Conservation (phyloP, 805 yeast species). For the Candida tallmaniae region DNA sequence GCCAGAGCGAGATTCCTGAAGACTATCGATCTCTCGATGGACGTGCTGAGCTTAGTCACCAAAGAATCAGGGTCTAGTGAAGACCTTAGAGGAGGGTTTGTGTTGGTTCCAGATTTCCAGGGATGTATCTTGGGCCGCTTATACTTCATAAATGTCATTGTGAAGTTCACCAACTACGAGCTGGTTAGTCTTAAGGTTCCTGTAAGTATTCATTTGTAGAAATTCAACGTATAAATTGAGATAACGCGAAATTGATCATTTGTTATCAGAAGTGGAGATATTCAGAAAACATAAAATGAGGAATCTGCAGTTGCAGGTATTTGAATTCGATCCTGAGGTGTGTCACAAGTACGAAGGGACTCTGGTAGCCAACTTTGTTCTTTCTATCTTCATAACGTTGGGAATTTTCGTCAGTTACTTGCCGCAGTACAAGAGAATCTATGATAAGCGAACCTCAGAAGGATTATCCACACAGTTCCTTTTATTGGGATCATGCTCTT, state of each 20-base stretch:
- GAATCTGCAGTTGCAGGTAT: not conserved
- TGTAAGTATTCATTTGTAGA: slow-evolving; percentile 1
- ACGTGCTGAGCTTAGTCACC: slow-evolving; percentile 7
- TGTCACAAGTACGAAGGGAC: slow-evolving; percentile 50
- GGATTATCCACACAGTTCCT: slow-evolving; percentile 74
- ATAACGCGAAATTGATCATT: too few relatives aligned
- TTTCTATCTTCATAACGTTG: slow-evolving; percentile 51
- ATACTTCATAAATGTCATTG: slow-evolving; percentile 26
- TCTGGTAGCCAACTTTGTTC: slow-evolving; percentile 41
- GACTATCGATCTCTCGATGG: slow-evolving; percentile 6
- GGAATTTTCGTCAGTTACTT: slow-evolving; percentile 70
- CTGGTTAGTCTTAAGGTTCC: slow-evolving; percentile 3
- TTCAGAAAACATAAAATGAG: not conserved
- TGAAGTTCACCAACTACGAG: slow-evolving; percentile 13
- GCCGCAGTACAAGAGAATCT: slow-evolving; percentile 68
- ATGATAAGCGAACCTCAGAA: slow-evolving; percentile 58
- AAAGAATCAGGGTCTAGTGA: slow-evolving; percentile 19
- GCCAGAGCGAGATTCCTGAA: slow-evolving; percentile 3
- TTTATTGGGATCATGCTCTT: slow-evolving; percentile 64
- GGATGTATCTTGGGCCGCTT: slow-evolving; percentile 31
- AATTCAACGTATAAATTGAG: too few relatives aligned
- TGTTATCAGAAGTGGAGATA: too few relatives aligned
- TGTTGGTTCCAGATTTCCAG: slow-evolving; percentile 38
- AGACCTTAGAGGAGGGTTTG: slow-evolving; percentile 16
- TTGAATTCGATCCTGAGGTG: slow-evolving; percentile 8